These are phyloP conservation scores for Nicotiana rustica DNA, from an alignment of 305 asterid genomes.

Conservation along the genomic window DNA sequence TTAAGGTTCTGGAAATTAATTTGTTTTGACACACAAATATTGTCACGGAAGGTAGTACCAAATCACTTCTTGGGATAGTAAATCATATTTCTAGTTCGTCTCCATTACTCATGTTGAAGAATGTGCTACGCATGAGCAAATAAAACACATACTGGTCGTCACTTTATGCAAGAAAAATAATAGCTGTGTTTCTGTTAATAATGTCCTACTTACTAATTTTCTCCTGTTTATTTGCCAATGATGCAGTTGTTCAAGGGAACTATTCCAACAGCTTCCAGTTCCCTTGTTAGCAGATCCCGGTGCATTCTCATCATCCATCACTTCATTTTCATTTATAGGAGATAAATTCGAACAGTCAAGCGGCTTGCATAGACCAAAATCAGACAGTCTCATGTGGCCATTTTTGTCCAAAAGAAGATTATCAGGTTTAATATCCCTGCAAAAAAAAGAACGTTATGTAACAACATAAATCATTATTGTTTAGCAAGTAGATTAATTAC, in stretches of 20 bases:
- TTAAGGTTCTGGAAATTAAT: neutral
- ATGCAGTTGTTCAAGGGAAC: constrained; percentile 74
- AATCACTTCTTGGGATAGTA: neutral
- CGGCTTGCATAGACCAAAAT: constrained; percentile 94
- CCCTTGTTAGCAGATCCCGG: constrained; percentile 43
- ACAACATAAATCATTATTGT: neutral
- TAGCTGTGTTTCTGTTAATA: neutral
- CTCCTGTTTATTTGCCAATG: constrained; percentile 86
- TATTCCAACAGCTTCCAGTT: constrained; percentile 65
- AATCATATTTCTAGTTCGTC: constrained; percentile 4
- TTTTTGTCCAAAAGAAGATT: constrained; percentile 81
- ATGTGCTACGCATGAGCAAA: no score
- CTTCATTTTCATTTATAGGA: constrained; percentile 57
- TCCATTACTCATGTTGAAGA: neutral
- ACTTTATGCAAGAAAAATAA: no score
- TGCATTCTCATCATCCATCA: constrained; percentile 46
- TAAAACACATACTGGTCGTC: no score
- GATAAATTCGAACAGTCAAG: constrained; percentile 73
- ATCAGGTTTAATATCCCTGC: constrained; percentile 93
- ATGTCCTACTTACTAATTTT: constrained; percentile 57
- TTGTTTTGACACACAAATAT: neutral
- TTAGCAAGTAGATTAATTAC: constrained; percentile 45
- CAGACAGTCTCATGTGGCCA: constrained; percentile 85
- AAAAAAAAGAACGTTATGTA: constrained; percentile 22
- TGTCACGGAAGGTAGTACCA: neutral